These are phyloP conservation scores for Aspergillus japonicus DNA, from an alignment of 2,329 filamentous ascomycete species.

Conservation along the genomic window DNA sequence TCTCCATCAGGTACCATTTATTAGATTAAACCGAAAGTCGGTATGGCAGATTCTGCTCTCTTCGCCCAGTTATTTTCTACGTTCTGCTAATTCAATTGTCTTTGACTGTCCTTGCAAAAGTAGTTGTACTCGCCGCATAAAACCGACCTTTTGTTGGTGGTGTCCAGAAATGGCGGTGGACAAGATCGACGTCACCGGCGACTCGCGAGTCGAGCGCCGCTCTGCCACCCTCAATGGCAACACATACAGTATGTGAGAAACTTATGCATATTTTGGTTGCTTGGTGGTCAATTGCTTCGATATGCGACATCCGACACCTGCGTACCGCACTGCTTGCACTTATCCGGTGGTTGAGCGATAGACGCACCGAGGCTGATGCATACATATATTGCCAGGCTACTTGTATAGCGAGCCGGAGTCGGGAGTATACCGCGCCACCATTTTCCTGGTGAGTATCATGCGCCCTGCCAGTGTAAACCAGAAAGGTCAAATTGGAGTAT, in stretches of 20 bases:
- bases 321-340: too few relatives aligned
- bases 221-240: slow-evolving; percentile 65
- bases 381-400: slow-evolving; percentile 44
- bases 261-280: background rate
- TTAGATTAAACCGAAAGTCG: slow-evolving; percentile 13
- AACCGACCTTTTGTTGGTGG: background rate
- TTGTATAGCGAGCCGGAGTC: slow-evolving; percentile 50
- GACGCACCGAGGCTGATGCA: slow-evolving; percentile 2
- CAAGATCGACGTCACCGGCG: slow-evolving; percentile 62
- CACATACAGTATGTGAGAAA: slow-evolving; percentile 58
- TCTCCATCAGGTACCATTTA: slow-evolving; percentile 11
- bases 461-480: too few relatives aligned
- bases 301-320: background rate
- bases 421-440: slow-evolving; percentile 48
- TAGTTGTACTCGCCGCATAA: background rate
- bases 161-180: slow-evolving; percentile 51
- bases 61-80: too few relatives aligned
- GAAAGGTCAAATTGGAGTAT: too few relatives aligned
- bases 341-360: background rate
- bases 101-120: background rate
- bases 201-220: slow-evolving; percentile 65
- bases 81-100: too few relatives aligned
- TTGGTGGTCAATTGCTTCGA: background rate
- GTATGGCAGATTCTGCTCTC: slow-evolving; percentile 1
- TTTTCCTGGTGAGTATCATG: slow-evolving; percentile 50